Conservation (phyloP, 1,139 yeast species). For the Yamadazyma jaroonii region DNA sequence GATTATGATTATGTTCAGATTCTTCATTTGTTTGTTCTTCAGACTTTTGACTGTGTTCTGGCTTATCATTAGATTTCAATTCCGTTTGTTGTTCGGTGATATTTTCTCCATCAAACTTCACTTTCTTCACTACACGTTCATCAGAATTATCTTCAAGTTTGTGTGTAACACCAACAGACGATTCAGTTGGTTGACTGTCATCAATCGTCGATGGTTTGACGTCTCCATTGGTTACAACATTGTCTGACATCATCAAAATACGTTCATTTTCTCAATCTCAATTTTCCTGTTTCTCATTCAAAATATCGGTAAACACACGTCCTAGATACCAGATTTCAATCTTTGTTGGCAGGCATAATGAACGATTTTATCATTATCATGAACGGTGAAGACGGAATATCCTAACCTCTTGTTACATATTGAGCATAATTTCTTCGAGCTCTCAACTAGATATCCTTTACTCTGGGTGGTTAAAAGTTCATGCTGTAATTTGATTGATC, state of each 20-base stretch:
- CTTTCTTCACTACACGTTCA: constrained; percentile 7
- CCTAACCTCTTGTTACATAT: constrained; percentile 65
- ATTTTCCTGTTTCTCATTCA: no score
- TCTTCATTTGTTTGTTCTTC: not conserved
- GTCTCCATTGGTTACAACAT: not conserved
- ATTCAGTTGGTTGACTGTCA: not conserved
- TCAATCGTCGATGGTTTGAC: no score
- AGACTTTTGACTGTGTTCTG: not conserved
- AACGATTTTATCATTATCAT: constrained; percentile 50
- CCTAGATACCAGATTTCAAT: not conserved
- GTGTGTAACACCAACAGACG: not conserved
- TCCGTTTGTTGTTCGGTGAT: not conserved
- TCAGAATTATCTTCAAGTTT: not conserved
- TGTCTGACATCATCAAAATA: not conserved
- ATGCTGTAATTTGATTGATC: constrained; percentile 31
- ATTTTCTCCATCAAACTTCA: constrained; percentile 6
- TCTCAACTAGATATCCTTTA: constrained; percentile 32
- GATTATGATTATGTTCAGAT: not conserved
- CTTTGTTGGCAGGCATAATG: constrained; percentile 62
- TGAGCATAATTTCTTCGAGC: constrained; percentile 47
- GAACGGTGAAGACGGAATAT: constrained; percentile 56
- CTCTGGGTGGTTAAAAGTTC: constrained; percentile 37
- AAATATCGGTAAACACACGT: no score
- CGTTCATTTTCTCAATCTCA: not conserved
- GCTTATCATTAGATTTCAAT: not conserved